Conservation (phyloP, 2,329 filamentous ascomycete species). For the Pezizomycotina sp. region DNA sequence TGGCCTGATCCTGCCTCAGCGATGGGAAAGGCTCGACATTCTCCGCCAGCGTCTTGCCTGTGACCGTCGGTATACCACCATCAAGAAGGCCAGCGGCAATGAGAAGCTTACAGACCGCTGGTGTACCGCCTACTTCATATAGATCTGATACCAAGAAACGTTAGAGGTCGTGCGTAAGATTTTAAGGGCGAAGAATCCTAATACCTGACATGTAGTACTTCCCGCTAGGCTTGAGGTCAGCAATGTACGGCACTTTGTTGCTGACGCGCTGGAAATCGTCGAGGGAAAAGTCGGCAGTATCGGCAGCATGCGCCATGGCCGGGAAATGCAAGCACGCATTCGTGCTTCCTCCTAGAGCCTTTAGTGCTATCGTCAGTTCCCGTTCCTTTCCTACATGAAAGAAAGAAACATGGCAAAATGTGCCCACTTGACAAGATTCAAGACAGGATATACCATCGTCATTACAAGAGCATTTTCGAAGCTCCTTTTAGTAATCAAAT, state of each 20-base stretch:
- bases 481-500: conserved; percentile 60
- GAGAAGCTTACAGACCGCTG: conserved; percentile 69
- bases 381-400: too few species aligned
- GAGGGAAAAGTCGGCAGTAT: conserved; percentile 52
- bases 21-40: conserved; percentile 59
- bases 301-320: conserved; percentile 76
- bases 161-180: background rate
- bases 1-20: conserved; percentile 59
- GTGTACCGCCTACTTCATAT: conserved; percentile 70
- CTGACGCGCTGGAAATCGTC: conserved; percentile 71
- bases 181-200: background rate
- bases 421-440: too few species aligned
- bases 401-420: too few species aligned
- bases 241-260: conserved; percentile 70
- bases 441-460: too few species aligned
- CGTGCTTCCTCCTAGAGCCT: conserved; percentile 74
- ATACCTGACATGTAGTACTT: conserved; percentile 55
- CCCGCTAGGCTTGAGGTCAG: conserved; percentile 68
- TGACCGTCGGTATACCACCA: conserved; percentile 63
- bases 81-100: conserved; percentile 61
- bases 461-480: conserved; percentile 82
- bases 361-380: too few species aligned
- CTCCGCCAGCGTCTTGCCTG: conserved; percentile 65
- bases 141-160: conserved; percentile 44
- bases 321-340: conserved; percentile 81